A percentile compares a stretch with the other conserved stretches of the same genome.
Conservation (phyloP, 202 grass and related monocot genomes). For the Panicum virgatum region DNA sequence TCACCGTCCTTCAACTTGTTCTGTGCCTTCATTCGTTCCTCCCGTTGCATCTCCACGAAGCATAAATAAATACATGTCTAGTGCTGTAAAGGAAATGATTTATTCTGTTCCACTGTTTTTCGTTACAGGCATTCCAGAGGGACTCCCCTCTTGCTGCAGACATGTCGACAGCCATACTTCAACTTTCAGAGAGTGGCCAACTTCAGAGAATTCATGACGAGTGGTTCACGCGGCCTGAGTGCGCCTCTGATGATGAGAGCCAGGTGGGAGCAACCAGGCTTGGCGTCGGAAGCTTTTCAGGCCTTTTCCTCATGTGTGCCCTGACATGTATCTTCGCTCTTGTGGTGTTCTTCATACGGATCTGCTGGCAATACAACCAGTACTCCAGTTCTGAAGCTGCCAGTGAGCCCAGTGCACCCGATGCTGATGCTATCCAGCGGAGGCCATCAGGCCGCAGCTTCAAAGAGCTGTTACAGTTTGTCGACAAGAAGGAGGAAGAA, state of each 20-base stretch:
- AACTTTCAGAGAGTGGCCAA: conserved; percentile 82
- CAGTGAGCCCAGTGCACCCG: neutral
- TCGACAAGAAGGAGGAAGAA: conserved; percentile 69
- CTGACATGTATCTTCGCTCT: conserved; percentile 61
- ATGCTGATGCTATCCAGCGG: neutral
- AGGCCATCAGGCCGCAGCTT: conserved; percentile 37
- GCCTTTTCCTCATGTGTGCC: conserved; percentile 77
- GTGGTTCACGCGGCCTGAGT: conserved; percentile 52
- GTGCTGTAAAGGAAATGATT: neutral
- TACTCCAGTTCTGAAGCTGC: conserved; percentile 42
- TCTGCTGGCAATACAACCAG: conserved; percentile 58
- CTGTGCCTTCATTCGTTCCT: neutral
- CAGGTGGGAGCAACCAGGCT: conserved; percentile 55
- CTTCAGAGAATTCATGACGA: conserved; percentile 80
- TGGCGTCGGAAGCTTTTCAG: conserved; percentile 79
- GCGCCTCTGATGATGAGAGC: conserved; percentile 43
- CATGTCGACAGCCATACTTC: conserved; percentile 81
- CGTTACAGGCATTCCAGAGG: conserved; percentile 81
- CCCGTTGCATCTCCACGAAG: conserved; percentile 11
- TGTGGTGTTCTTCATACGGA: conserved; percentile 52
- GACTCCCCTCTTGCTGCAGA: conserved; percentile 82
- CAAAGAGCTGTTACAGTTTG: conserved; percentile 55
- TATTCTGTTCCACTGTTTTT: conserved; percentile 10
- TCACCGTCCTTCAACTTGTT: conserved; percentile 2
- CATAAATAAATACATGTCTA: neutral